Evolutionary conservation across 257 asterid species (phyloP), one percentile per base, ranked within the genome.

Genomic region (Prunella vulgaris): DNA sequence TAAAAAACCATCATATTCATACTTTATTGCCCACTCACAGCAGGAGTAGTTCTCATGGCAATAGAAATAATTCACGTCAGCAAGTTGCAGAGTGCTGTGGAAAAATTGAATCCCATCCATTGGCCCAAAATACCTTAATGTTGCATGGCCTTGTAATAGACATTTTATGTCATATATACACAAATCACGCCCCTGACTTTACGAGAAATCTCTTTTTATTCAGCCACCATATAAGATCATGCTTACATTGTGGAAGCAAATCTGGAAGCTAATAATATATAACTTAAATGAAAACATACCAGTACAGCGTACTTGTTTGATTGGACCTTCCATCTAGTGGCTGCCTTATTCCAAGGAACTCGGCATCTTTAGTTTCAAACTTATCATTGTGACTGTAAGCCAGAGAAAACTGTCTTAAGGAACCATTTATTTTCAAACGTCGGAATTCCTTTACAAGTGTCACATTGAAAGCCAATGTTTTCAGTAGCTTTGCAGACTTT

Each of bases 271-370:
- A 53, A 22, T 48, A 30, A 12, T 53, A 38, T 38, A 58, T 53
- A 56, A 30, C 40, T 49, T 4, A 14, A 35, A 62, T 21, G 46
- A 54, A 56, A 48, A 21, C 53, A 8, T 77, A 92, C 98, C 98
- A 85, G 81, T 56, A 83, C 71, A 89, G 80, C 67, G 91, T 84
- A 69, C 73, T 85, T 74, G 80, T 74, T 73, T 78, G 84, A 72
- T 73, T 82, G 60, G 85, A 80, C 80, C 85, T 79, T 10, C 88
- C 83, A 69, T 83, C 90, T 24, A 61, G 17, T 1, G 82, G 81
- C 81, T 81, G 86, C 80, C 76, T 78, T 68, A 76, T 79, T 66
- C 74, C 77, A 48, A 78, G 87, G 60, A 64, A 7, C 21, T 77
- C 82, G 8, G 79, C 53, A 20, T 81, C 81, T 37, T 83, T 85